phyloP scores from a whole-genome alignment of 805 yeast species.

The Nakazawaea wyomingensis region DNA sequence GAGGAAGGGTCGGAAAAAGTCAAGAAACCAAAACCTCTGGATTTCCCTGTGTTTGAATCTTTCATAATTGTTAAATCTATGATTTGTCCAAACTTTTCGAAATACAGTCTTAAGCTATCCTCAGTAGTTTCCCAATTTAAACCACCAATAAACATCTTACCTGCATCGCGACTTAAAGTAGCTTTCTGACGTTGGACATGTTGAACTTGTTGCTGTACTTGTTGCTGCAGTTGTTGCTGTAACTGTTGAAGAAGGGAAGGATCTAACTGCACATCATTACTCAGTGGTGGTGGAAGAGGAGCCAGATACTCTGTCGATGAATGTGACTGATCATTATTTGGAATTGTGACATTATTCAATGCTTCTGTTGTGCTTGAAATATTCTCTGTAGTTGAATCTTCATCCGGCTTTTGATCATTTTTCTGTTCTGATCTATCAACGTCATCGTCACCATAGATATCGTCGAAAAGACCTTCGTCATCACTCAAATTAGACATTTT shows the following conservation, averaged over 20 bases:
- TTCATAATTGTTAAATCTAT: constrained; percentile 89
- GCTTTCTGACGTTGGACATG: constrained; percentile 13
- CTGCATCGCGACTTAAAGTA: constrained; percentile 25
- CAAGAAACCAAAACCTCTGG: constrained; percentile 92
- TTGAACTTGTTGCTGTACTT: constrained; percentile 18
- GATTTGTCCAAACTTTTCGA: constrained; percentile 84
- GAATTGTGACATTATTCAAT: background rate
- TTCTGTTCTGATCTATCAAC: constrained; percentile 16
- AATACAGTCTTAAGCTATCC: constrained; percentile 75
- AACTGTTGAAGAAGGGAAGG: constrained; percentile 17
- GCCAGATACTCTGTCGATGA: background rate
- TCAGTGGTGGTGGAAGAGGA: constrained; percentile 11
- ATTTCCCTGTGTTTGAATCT: constrained; percentile 78
- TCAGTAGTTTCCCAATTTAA: constrained; percentile 97
- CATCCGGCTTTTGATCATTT: constrained; percentile 5
- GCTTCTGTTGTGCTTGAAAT: constrained; percentile 12
- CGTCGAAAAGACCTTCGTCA: constrained; percentile 92
- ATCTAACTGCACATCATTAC: constrained; percentile 10
- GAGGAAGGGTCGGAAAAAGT: constrained; percentile 78
- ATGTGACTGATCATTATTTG: background rate
- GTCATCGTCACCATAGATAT: constrained; percentile 49
- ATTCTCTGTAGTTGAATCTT: constrained; percentile 11
- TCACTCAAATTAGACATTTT: constrained; percentile 78
- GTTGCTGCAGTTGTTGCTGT: constrained; percentile 19
- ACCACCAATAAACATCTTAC: constrained; percentile 95